Evolutionary conservation across 345 rosid species (phyloP).

Genomic region (Draba incana): DNA sequence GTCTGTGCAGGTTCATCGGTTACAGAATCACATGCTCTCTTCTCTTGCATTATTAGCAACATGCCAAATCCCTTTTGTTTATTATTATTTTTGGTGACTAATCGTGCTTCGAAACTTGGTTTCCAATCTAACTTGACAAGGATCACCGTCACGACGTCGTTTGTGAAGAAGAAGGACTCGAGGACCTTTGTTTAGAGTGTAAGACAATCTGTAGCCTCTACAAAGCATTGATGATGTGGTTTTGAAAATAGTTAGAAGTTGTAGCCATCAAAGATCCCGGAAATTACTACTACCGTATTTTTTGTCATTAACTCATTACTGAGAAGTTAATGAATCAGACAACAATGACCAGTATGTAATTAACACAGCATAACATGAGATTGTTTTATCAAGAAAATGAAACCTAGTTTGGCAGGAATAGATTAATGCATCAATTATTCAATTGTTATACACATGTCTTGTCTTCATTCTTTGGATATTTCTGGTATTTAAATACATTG

Average conservation of each 20-base stretch:
- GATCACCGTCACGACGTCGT: slow-evolving; percentile 35
- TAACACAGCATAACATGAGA: slow-evolving; percentile 29
- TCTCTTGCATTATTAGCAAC: slow-evolving; percentile 39
- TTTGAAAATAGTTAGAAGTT: slow-evolving; percentile 27
- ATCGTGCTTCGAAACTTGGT: slow-evolving; percentile 23
- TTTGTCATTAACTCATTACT: slow-evolving; percentile 33
- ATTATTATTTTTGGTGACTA: not conserved
- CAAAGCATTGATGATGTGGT: slow-evolving; percentile 2
- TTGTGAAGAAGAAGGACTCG: slow-evolving; percentile 2
- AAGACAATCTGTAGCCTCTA: not conserved
- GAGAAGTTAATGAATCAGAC: slow-evolving; percentile 25
- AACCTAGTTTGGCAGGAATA: slow-evolving; percentile 34
- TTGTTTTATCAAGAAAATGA: slow-evolving; percentile 30
- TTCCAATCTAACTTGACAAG: slow-evolving; percentile 9
- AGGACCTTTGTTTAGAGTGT: slow-evolving; percentile 4
- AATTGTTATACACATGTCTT: slow-evolving; percentile 26
- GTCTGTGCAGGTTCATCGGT: slow-evolving; percentile 34
- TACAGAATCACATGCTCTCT: slow-evolving; percentile 40
- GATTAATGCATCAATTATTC: slow-evolving; percentile 20
- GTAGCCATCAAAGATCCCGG: slow-evolving; percentile 4
- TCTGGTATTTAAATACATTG: not conserved
- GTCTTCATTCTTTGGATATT: slow-evolving; percentile 24
- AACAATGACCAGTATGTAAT: slow-evolving; percentile 16
- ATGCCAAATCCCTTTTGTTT: slow-evolving; percentile 24
- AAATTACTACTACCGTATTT: not conserved